phyloP scores from a whole-genome alignment of 2,329 filamentous ascomycete genomes.

The Tolypocladium guangdongense region DNA sequence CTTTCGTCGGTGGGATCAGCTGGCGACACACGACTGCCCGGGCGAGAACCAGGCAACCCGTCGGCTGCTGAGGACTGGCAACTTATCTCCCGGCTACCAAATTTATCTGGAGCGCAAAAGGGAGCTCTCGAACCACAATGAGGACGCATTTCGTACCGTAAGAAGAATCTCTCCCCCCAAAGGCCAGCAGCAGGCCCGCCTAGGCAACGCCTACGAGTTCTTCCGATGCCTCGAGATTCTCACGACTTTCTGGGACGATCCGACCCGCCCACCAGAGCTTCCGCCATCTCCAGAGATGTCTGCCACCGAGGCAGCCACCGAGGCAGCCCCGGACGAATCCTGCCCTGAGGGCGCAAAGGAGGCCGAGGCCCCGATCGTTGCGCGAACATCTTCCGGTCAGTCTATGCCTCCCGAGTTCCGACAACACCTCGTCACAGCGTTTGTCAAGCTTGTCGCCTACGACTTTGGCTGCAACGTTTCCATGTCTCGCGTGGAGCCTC shows the following conservation, averaged over 20 bases:
- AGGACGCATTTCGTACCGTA: constrained; percentile 49
- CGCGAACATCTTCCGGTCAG: constrained; percentile 38
- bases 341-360: constrained; percentile 4
- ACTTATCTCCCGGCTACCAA: constrained; percentile 43
- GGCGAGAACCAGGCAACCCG: constrained; percentile 37
- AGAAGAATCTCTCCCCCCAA: constrained; percentile 43
- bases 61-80: constrained; percentile 39
- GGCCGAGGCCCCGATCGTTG: constrained; percentile 4
- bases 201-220: constrained; percentile 57
- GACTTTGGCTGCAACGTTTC: constrained; percentile 54
- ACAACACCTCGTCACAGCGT: constrained; percentile 44
- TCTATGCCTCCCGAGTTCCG: constrained; percentile 49
- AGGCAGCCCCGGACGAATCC: constrained; percentile 1
- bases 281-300: constrained; percentile 21
- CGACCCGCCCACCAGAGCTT: constrained; percentile 27
- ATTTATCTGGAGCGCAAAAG: constrained; percentile 47
- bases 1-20: constrained; percentile 38
- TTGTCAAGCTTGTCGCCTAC: constrained; percentile 54
- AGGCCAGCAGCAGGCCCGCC: constrained; percentile 40
- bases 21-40: constrained; percentile 37
- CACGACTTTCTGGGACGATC: constrained; percentile 52
- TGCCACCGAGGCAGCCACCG: constrained; percentile 10
- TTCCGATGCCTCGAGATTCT: constrained; percentile 51
- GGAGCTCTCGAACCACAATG: constrained; percentile 46
- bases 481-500: constrained; percentile 45